These are phyloP conservation scores for Shiraia sp. DNA, from an alignment of 2,329 filamentous ascomycete genomes.

Conservation along the genomic window DNA sequence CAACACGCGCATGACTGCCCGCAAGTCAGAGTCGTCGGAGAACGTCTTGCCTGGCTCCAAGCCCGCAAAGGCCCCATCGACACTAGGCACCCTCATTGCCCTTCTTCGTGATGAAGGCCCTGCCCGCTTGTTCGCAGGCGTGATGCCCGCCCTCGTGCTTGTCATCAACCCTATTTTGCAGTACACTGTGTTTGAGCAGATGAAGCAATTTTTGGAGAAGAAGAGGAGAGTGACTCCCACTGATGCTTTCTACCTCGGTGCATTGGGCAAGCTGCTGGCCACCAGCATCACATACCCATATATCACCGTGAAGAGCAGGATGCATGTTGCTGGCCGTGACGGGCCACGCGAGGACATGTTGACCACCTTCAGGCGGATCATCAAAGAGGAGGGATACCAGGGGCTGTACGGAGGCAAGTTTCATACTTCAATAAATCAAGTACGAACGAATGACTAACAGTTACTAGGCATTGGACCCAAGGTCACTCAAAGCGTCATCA, in stretches of 20 bases:
- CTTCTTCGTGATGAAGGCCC: slow-evolving; percentile 85
- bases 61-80: slow-evolving; percentile 65
- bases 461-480: slow-evolving; percentile 85
- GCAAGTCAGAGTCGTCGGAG: slow-evolving; percentile 63
- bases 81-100: slow-evolving; percentile 77
- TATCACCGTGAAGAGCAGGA: slow-evolving; percentile 97
- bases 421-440: slow-evolving; percentile 10
- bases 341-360: slow-evolving; percentile 81
- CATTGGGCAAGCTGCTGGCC: slow-evolving; percentile 90
- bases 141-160: slow-evolving; percentile 87
- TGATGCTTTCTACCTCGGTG: slow-evolving; percentile 88
- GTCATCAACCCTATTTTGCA: slow-evolving; percentile 98
- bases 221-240: slow-evolving; percentile 76
- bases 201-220: slow-evolving; percentile 89
- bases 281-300: slow-evolving; percentile 96
- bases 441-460: slow-evolving; percentile 8
- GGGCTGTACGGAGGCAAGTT: slow-evolving; percentile 86
- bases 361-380: slow-evolving; percentile 75
- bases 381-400: slow-evolving; percentile 85
- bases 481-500: slow-evolving; percentile 94
- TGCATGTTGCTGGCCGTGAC: slow-evolving; percentile 83
- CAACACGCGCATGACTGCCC: slow-evolving; percentile 97
- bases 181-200: slow-evolving; percentile 97
- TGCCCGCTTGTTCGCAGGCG: slow-evolving; percentile 83
- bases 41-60: slow-evolving; percentile 45